Evolutionary conservation across 2,329 filamentous ascomycete genomes (phyloP).

Genomic region (Chaetomiaceae sp.): DNA sequence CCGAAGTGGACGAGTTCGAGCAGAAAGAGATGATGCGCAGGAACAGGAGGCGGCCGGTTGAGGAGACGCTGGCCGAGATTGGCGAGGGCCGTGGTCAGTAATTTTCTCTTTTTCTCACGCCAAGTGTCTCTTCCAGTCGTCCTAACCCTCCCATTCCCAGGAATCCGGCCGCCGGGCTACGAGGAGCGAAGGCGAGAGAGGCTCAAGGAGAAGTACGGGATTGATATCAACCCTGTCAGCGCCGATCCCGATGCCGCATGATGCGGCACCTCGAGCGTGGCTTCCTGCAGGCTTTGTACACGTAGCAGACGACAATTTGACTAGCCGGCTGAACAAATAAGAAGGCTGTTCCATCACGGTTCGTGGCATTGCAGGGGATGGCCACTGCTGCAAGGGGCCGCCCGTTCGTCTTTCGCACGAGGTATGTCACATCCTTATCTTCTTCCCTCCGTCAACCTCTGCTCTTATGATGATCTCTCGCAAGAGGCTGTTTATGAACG

Average conservation of each 20-base stretch:
- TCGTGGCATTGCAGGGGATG: not conserved
- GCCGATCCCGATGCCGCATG: slow-evolving; percentile 35
- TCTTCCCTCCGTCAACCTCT: not conserved
- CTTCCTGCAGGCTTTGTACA: slow-evolving; percentile 18
- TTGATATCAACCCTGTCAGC: slow-evolving; percentile 68
- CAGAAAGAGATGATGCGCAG: slow-evolving; percentile 68
- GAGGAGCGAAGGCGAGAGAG: slow-evolving; percentile 75
- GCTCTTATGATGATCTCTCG: slow-evolving; percentile 18
- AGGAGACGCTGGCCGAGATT: slow-evolving; percentile 73
- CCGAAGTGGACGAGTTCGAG: slow-evolving; percentile 63
- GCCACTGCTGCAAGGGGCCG: not conserved
- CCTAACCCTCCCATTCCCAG: slow-evolving; percentile 39
- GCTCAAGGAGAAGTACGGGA: slow-evolving; percentile 79
- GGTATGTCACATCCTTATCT: slow-evolving; percentile 1
- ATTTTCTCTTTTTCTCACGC: not conserved
- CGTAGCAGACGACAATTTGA: slow-evolving; percentile 16
- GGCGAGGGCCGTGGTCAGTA: slow-evolving; percentile 79
- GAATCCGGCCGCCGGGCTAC: slow-evolving; percentile 74
- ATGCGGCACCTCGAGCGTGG: not conserved
- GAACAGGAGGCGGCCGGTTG: slow-evolving; percentile 65
- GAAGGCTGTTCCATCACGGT: slow-evolving; percentile 14
- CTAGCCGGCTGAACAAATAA: slow-evolving; percentile 17
- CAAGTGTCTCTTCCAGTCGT: not conserved
- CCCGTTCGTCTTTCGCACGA: not conserved
- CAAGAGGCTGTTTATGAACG: slow-evolving; percentile 25